A percentile compares a stretch with the other conserved stretches of the same genome.
These are phyloP conservation scores for Trichoderma sp. DNA, from an alignment of 2,329 filamentous ascomycete species.

Conservation along the genomic window DNA sequence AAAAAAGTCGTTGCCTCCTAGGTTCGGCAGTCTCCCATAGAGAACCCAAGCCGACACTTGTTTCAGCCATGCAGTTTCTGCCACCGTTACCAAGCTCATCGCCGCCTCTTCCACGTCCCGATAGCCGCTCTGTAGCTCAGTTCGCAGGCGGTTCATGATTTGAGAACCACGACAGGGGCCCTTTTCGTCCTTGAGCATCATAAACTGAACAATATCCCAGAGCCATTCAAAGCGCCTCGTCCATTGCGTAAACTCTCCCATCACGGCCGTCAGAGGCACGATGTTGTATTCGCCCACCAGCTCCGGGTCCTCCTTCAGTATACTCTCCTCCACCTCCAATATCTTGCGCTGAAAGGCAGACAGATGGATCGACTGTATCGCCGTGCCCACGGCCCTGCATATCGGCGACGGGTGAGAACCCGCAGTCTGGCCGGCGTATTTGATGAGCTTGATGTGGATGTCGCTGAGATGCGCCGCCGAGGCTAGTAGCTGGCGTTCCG, in stretches of 20 bases:
- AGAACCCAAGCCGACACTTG: constrained; percentile 88
- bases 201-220: constrained; percentile 68
- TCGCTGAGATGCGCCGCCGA: constrained; percentile 75
- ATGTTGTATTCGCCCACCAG: constrained; percentile 91
- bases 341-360: constrained; percentile 79
- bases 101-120: constrained; percentile 78
- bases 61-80: constrained; percentile 87
- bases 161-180: constrained; percentile 61
- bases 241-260: constrained; percentile 86
- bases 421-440: constrained; percentile 64
- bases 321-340: constrained; percentile 75
- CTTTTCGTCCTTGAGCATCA: constrained; percentile 46
- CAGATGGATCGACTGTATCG: constrained; percentile 72
- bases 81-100: constrained; percentile 67
- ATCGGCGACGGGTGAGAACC: constrained; percentile 74
- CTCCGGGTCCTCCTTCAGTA: constrained; percentile 71
- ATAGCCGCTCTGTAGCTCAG: constrained; percentile 83
- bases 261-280: constrained; percentile 81
- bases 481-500: constrained; percentile 77
- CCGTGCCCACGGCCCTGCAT: constrained; percentile 80
- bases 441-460: constrained; percentile 70
- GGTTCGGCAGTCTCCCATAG: constrained; percentile 77
- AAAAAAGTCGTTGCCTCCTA: constrained; percentile 84
- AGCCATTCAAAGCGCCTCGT: constrained; percentile 82
- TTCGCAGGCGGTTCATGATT: constrained; percentile 73